Evolutionary conservation across 2,329 filamentous ascomycete species (phyloP), one percentile per base, ranked within the genome.

Genomic region (Xylariaceae sp.): DNA sequence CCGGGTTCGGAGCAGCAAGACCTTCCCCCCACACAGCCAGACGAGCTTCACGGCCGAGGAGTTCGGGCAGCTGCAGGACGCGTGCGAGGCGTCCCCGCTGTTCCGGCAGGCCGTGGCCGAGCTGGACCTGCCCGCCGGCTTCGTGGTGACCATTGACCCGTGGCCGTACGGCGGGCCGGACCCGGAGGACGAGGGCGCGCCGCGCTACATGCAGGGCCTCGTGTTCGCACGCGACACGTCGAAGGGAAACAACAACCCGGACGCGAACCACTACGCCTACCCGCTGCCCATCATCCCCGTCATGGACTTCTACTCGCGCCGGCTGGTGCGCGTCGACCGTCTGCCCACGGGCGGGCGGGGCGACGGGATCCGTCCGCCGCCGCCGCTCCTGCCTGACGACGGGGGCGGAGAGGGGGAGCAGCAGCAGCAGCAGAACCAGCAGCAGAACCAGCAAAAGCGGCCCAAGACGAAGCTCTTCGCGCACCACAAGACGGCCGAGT

Each of bases 101-200:
- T 71, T 70, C 50, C 58, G 64, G 39, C 53, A 64, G 11, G 67
- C 67, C 33, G 53, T 72, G 49, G 51, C 61, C 15, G 65, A 70
- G 43, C 65, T 71, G 33, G 45, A 49, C 4, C 49, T 72, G 10
- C 67, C 68, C 4, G 57, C 65, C 18, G 60, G 61, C 44, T 65
- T 67, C 32, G 42, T 49, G 22, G 48, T 68, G 32, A 57, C 55
- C 11, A 66, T 69, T 42, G 65, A 70, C 74, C 41, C 72, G 0
- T 88, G 82, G 83, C 84, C 84, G 23, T 88, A 86, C 42, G 67
- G 67, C 5, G 63, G 62, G 3, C 52, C 56, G 1, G 61, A 65
- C 35, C 50, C 49, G 4, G n/a, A n/a, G n/a, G 58, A 61, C 4
- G 61, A 64, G 30, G 51, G 56, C 15, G 48, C 56, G 3, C 58